Base-by-base conservation (phyloP, 2,329 filamentous ascomycete genomes). In the Calonectria pseudoturangicola region DNA sequence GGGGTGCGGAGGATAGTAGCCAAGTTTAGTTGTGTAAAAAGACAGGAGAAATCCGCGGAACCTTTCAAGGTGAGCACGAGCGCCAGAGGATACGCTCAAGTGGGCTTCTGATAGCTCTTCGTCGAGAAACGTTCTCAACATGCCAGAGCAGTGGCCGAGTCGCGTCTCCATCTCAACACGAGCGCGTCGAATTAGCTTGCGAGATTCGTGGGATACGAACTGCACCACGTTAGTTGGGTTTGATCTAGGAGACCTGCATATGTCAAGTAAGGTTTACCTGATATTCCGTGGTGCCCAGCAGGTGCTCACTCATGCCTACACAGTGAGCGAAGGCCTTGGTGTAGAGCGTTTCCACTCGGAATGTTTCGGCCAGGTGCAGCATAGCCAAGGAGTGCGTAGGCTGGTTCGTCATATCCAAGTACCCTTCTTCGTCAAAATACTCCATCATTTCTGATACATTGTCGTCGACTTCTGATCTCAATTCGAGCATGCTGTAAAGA, bases 311-410 rank as follows among this genome's bases (percentile, higher is more conserved):
- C 94, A 96, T 95, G 51, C 94, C 94, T 43, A 93, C 92, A 79
- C 94, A 95, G 79, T 97, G 94, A 16, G 90, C 88, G 82, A 96
- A 95, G 0, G 94, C 92, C 78, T 94, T 89, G 13, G 92, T 88
- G 86, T 94, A 96, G 15, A 94, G 83, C n/a, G 91, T 88, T 66
- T 86, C 87, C 30, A 93, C 83, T 65, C 90, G 88, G 75, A 92
- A 92, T 27, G 88, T 85, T 79, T 96, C 94, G 2, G 93, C 92
- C 51, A 95, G 88, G 64, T 89, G 89, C 15, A 96, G 84, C 54
- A 92, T 85, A 0, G 92, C 93, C 45, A 95, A 81, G 0, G 94
- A 92, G 79, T 95, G 91, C 65, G 92, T 88, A 0, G 93, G 90
- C 72, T 91, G 90, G 72, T 91, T 89, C 3, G 89, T 87, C 80